These are phyloP conservation scores for Sphaerulina vaccinii DNA, from an alignment of 2,329 filamentous ascomycete genomes.

Conservation along the genomic window DNA sequence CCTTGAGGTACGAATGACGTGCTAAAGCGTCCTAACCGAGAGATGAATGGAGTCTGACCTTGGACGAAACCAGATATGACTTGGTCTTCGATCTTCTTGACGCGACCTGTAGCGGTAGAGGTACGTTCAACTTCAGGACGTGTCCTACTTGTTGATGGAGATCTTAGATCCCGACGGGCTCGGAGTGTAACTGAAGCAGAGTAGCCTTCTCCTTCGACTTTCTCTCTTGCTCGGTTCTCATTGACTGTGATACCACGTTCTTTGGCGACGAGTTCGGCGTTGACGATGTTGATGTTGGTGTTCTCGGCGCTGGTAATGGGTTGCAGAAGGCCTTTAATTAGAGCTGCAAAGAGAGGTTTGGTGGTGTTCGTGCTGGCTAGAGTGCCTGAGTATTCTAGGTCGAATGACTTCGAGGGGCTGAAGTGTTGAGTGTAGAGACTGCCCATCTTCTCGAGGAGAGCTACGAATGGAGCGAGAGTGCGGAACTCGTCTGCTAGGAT, in stretches of 20 bases:
- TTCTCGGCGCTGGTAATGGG: conserved; percentile 67
- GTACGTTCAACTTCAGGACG: conserved; percentile 6
- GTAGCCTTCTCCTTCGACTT: conserved; percentile 58
- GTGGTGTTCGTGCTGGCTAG: conserved; percentile 70
- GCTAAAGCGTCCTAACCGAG: conserved; percentile 69
- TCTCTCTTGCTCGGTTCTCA: conserved; percentile 65
- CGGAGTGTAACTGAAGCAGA: conserved; percentile 69
- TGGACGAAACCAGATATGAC: conserved; percentile 66
- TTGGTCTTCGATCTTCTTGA: conserved; percentile 45
- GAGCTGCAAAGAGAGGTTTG: conserved; percentile 72
- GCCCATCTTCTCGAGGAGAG: conserved; percentile 76
- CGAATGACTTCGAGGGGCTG: conserved; percentile 57
- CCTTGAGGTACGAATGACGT: conserved; percentile 72
- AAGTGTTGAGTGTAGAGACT: conserved; percentile 77
- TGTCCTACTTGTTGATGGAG: conserved; percentile 31
- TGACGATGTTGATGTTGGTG: conserved; percentile 77
- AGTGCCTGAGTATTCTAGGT: conserved; percentile 75
- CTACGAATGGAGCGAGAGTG: conserved; percentile 73
- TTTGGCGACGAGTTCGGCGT: conserved; percentile 71
- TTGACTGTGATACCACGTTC: conserved; percentile 76
- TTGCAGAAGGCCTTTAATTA: conserved; percentile 72
- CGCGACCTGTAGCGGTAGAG: conserved; percentile 13
- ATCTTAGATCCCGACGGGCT: conserved; percentile 43
- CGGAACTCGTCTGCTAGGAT: conserved; percentile 79
- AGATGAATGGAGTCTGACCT: conserved; percentile 66